Evolutionary conservation across 306 rosid genomes (phyloP).

Genomic region (Trifolium repens): DNA sequence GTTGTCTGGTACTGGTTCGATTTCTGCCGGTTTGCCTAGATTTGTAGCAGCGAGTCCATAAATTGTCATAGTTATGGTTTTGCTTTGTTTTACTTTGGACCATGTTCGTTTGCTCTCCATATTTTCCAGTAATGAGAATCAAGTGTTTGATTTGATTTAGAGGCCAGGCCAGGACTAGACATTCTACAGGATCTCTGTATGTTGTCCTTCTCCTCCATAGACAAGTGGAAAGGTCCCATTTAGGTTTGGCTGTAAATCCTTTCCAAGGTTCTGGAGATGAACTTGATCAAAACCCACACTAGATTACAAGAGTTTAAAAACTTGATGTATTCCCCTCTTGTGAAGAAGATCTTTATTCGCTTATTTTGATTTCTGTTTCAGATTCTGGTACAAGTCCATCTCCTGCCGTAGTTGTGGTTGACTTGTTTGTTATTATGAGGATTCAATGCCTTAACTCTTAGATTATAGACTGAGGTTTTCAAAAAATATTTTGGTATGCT

Average conservation of each 20-base stretch:
- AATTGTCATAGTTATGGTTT: background rate
- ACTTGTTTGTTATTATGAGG: slow-evolving; percentile 4
- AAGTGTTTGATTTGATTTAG: background rate
- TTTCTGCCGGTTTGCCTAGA: background rate
- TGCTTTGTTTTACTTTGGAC: background rate
- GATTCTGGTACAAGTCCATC: slow-evolving; percentile 6
- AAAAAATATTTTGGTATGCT: slow-evolving; percentile 4
- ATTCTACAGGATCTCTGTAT: background rate
- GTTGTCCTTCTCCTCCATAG: background rate
- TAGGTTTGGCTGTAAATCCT: background rate
- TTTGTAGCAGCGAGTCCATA: slow-evolving; percentile 2
- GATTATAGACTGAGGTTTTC: slow-evolving; percentile 4
- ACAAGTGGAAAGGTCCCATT: background rate
- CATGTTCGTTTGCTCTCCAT: background rate
- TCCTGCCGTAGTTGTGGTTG: background rate
- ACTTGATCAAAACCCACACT: background rate
- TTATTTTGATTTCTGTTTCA: background rate
- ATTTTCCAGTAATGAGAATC: background rate
- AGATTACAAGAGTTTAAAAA: background rate
- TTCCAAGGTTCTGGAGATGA: slow-evolving; percentile 1
- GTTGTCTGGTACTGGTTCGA: background rate
- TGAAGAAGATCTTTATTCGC: background rate
- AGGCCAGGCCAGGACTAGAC: background rate
- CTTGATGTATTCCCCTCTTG: background rate
- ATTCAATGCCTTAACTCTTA: background rate